phyloP scores from a whole-genome alignment of 176 grass and related monocot species.

The Aegilops umbellulata region DNA sequence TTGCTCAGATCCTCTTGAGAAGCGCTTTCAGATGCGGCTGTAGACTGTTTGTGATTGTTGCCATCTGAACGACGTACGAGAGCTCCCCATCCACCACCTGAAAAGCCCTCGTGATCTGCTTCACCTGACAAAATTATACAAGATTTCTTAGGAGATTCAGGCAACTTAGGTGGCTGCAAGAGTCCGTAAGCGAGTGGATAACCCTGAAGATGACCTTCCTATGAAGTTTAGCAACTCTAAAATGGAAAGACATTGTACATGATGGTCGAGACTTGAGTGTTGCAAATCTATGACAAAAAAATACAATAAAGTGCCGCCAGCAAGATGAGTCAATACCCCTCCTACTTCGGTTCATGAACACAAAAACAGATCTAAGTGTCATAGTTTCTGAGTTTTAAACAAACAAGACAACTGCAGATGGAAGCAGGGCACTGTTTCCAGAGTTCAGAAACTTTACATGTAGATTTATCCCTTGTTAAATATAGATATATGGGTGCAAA shows the following conservation, averaged over 20 bases:
- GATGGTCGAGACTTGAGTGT: not conserved
- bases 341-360: not conserved
- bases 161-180: not conserved
- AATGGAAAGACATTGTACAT: not conserved
- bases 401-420: not conserved
- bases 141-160: not conserved
- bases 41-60: slow-evolving; percentile 47
- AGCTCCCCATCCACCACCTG: slow-evolving; percentile 51
- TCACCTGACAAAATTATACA: slow-evolving; percentile 51
- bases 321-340: not conserved
- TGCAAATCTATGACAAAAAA: not conserved
- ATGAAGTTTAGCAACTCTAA: not conserved
- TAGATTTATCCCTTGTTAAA: not conserved
- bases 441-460: not conserved
- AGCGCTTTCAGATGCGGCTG: slow-evolving; percentile 72
- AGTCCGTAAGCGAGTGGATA: not conserved
- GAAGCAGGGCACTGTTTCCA: not conserved
- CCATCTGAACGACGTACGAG: slow-evolving; percentile 79
- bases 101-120: slow-evolving; percentile 74
- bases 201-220: not conserved
- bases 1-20: slow-evolving; percentile 60
- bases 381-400: not conserved
- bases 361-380: not conserved
- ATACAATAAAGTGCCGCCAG: not conserved
- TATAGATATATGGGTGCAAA: not conserved